Percentiles rank a stretch among this genome's conserved stretches.
Evolutionary conservation across 2,329 filamentous ascomycete genomes (phyloP).

Genomic region (Stagonosporopsis rhizophila): DNA sequence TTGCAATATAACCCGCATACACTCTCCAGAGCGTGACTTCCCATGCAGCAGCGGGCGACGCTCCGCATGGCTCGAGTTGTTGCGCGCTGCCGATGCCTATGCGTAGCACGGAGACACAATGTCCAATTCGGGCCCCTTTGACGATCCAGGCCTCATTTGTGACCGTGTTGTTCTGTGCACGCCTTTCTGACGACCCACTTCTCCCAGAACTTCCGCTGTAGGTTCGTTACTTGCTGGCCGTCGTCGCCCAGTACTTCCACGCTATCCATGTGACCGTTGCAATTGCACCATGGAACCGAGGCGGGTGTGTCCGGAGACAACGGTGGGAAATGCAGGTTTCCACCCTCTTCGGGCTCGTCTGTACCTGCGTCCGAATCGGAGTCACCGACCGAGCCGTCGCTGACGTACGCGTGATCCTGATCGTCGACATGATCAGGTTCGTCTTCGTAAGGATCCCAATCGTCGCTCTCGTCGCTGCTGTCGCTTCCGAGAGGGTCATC

Average conservation of each 20-base stretch:
- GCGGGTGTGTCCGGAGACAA: constrained; percentile 56
- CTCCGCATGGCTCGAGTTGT: constrained; percentile 2
- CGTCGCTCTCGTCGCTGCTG: constrained; percentile 50
- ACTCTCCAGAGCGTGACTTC: constrained; percentile 20
- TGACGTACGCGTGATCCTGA: constrained; percentile 43
- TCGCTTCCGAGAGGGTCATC: constrained; percentile 56
- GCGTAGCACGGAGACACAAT: not conserved
- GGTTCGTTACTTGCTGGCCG: constrained; percentile 55
- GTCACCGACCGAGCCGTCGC: constrained; percentile 42
- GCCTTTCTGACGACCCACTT: constrained; percentile 59
- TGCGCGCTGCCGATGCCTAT: not conserved
- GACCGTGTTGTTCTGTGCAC: constrained; percentile 54
- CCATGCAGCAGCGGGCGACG: constrained; percentile 13
- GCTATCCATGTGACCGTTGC: constrained; percentile 51
- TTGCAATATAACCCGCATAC: constrained; percentile 25
- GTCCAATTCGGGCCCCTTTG: not conserved
- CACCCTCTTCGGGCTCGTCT: constrained; percentile 49
- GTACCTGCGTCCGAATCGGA: constrained; percentile 45
- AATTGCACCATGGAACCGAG: constrained; percentile 56
- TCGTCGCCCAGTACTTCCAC: constrained; percentile 59
- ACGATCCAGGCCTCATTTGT: constrained; percentile 38
- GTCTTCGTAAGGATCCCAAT: constrained; percentile 45
- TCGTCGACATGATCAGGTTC: constrained; percentile 39
- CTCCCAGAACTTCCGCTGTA: constrained; percentile 63
- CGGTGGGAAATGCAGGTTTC: constrained; percentile 55